Evolutionary conservation across 2,329 filamentous ascomycete species (phyloP).

Genomic region (Piedraia hortae): DNA sequence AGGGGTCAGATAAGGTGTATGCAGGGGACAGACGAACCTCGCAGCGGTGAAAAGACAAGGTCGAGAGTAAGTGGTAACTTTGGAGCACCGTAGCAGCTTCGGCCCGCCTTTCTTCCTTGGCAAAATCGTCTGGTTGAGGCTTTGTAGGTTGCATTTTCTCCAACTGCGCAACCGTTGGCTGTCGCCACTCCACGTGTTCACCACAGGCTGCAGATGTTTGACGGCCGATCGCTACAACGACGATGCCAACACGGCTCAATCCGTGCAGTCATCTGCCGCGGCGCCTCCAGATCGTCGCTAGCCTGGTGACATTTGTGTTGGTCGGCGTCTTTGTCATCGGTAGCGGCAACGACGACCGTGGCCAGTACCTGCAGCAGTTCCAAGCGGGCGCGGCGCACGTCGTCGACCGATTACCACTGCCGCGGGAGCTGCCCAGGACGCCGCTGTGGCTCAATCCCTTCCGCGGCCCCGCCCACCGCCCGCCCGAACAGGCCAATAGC

Average conservation of each 20-base stretch:
- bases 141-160: too few relatives aligned
- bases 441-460: slow-evolving; percentile 30
- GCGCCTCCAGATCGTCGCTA: slow-evolving; percentile 19
- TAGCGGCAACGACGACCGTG: slow-evolving; percentile 7
- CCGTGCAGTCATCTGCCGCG: slow-evolving; percentile 17
- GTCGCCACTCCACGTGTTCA: too few relatives aligned
- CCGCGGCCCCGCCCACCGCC: slow-evolving; percentile 39
- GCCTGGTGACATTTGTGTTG: slow-evolving; percentile 13
- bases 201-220: too few relatives aligned
- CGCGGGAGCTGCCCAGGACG: slow-evolving; percentile 11
- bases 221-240: too few relatives aligned
- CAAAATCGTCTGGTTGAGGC: too few relatives aligned
- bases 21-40: slow-evolving; percentile 6
- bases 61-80: slow-evolving; percentile 11
- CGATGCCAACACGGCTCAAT: slow-evolving; percentile 7
- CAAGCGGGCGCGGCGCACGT: slow-evolving; percentile 16
- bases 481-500: slow-evolving; percentile 49
- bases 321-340: slow-evolving; percentile 14
- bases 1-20: neutral
- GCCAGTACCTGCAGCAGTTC: slow-evolving; percentile 10
- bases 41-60: slow-evolving; percentile 7
- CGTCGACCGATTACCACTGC: slow-evolving; percentile 10
- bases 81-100: slow-evolving; percentile 8
- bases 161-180: too few relatives aligned
- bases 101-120: too few relatives aligned